Conservation (phyloP, 495 filamentous ascomycete species). For the Saxophila tyrrhenica region DNA sequence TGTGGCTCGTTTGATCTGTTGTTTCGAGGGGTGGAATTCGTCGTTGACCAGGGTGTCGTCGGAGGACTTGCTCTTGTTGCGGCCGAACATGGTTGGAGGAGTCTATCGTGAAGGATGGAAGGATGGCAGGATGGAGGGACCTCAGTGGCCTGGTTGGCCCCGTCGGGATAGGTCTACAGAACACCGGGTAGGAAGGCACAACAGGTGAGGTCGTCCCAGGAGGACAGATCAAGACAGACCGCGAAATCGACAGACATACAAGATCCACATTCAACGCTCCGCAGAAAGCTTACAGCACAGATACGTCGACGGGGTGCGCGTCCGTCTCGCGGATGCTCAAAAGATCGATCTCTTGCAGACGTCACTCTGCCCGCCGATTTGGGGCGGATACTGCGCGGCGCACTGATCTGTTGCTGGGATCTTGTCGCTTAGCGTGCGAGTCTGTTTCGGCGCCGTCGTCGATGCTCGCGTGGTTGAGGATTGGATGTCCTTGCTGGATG, state of each 20-base stretch:
- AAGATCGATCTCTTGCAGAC: background rate
- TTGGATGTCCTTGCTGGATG: background rate
- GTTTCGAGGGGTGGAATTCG: slow-evolving; percentile 21
- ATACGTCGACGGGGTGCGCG: background rate
- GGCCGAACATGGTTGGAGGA: slow-evolving; percentile 18
- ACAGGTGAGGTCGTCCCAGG: no score
- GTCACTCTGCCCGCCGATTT: background rate
- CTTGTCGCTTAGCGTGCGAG: background rate
- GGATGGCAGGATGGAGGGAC: background rate
- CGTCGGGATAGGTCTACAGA: no score
- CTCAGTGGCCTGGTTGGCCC: no score
- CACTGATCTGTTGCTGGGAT: no score
- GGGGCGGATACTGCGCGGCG: background rate
- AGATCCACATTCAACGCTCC: background rate
- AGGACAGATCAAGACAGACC: background rate
- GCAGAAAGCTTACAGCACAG: background rate
- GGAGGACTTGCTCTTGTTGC: slow-evolving; percentile 11
- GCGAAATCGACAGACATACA: background rate
- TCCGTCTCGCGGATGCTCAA: background rate
- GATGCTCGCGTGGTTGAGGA: background rate
- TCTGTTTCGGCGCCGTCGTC: background rate
- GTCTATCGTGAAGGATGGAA: background rate
- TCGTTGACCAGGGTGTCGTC: slow-evolving; percentile 12
- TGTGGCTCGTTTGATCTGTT: slow-evolving; percentile 42
- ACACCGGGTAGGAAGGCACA: no score